Evolutionary conservation across 192 early-diverging fungal species (phyloP), one percentile per base, ranked within the genome.

Genomic region (Globomyces pollinis-pini): DNA sequence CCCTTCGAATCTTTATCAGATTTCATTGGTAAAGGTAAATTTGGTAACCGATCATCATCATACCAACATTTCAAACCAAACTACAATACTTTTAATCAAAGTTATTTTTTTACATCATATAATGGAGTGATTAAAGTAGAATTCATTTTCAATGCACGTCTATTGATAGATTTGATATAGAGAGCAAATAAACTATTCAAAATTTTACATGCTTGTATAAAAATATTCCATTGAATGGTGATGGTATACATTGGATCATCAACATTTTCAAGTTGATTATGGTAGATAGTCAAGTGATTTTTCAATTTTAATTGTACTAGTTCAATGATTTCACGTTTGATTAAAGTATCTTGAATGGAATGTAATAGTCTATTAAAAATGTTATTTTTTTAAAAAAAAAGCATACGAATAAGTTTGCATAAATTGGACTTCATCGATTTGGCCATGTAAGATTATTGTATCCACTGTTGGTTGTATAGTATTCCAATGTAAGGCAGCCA

Each of bases 121-220:
- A n/a, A n/a, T n/a, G n/a, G n/a, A n/a, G n/a, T n/a, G n/a, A n/a
- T n/a, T n/a, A n/a, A n/a, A n/a, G n/a, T 24, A 3, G 23, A 20
- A 4, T 3, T 3, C 3, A 3, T 26, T 47, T 13, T 20, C 6
- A 20, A 5, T 8, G 21, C 28, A 26, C 8, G 3, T 26, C 44
- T 47, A 24, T 47, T 47, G 44, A 47, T 47, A 6, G 44, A 47
- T 47, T 47, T 47, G 3, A 26, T 20, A 24, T 26, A 26, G 21
- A 24, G 44, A 15, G 31, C 52, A 55, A 55, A 55, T n/a, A 55
- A 24, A 36, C 23, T 38, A 39, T 55, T 26, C 3, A 55, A 11
- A 8, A 55, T 55, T 15, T 39, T 36, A 20, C 23, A 36, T 16
- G 18, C 34, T 55, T 4, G 52, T 39, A 9, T 36, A 26, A 18